A percentile compares a stretch with the other conserved stretches of the same genome.
phyloP scores from a whole-genome alignment of 441 rosid genomes.

The Rhodomyrtus psidioides region DNA sequence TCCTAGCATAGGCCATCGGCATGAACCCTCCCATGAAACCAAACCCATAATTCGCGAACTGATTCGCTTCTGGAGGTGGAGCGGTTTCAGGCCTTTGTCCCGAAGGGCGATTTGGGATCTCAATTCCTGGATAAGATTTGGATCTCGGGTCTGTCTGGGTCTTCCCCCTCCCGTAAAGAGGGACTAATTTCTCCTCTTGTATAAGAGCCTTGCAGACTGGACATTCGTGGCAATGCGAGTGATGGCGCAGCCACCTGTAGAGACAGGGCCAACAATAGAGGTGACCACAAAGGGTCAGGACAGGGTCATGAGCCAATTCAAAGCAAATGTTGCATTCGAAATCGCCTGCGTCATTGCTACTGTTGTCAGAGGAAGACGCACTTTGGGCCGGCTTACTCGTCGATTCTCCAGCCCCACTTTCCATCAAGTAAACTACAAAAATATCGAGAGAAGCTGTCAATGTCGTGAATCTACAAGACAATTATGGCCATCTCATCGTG shows the following conservation, averaged over 20 bases:
- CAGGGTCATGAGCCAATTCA: slow-evolving; percentile 85
- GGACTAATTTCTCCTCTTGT: slow-evolving; percentile 77
- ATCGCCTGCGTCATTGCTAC: slow-evolving; percentile 4
- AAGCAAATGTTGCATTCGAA: slow-evolving; percentile 96
- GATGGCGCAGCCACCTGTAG: slow-evolving; percentile 77
- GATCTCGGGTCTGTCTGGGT: slow-evolving; percentile 54
- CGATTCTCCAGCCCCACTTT: neutral
- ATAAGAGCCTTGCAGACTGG: slow-evolving; percentile 85
- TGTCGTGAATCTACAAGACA: neutral
- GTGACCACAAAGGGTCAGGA: slow-evolving; percentile 89
- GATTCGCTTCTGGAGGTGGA: slow-evolving; percentile 6
- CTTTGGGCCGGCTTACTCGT: neutral
- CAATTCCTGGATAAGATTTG: slow-evolving; percentile 47
- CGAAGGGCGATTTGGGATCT: slow-evolving; percentile 51
- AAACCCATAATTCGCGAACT: slow-evolving; percentile 43
- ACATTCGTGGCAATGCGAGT: slow-evolving; percentile 76
- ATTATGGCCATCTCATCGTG: neutral
- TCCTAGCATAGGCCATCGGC: slow-evolving; percentile 8
- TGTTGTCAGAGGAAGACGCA: slow-evolving; percentile 13
- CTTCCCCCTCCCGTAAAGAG: slow-evolving; percentile 88
- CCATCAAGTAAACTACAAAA: neutral
- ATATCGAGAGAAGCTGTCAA: neutral
- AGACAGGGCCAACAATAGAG: slow-evolving; percentile 27
- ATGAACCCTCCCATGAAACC: slow-evolving; percentile 44
- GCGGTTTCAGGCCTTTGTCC: slow-evolving; percentile 82